Conservation (phyloP, 2,329 filamentous ascomycete genomes). For the Venturia nashicola region DNA sequence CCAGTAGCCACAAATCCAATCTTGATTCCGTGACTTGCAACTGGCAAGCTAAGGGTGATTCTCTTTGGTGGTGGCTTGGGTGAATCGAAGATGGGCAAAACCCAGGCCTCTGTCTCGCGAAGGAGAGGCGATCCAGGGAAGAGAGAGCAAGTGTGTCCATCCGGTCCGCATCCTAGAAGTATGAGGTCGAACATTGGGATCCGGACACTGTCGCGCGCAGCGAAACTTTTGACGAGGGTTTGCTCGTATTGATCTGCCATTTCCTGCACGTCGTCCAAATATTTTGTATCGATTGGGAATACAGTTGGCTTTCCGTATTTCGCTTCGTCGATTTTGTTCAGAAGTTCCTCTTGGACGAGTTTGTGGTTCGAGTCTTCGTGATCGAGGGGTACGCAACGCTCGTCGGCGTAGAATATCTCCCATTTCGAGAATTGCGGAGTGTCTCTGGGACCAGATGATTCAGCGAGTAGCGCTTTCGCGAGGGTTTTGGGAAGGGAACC, state of each 20-base stretch:
- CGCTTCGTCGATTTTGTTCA: constrained; percentile 71
- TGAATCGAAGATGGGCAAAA: constrained; percentile 80
- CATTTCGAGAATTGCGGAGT: constrained; percentile 69
- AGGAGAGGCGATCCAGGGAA: constrained; percentile 85
- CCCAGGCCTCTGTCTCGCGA: constrained; percentile 81
- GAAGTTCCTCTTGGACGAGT: constrained; percentile 72
- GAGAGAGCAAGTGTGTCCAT: constrained; percentile 93
- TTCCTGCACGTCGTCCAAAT: constrained; percentile 72
- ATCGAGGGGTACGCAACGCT: constrained; percentile 84
- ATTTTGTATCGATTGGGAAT: constrained; percentile 61
- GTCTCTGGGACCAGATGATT: constrained; percentile 40
- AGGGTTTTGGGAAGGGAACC: constrained; percentile 85
- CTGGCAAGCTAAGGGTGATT: constrained; percentile 85
- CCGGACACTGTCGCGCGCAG: constrained; percentile 84
- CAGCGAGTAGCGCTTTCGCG: constrained; percentile 64
- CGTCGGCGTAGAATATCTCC: constrained; percentile 98
- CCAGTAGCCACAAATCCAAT: constrained; percentile 90
- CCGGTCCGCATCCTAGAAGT: constrained; percentile 84
- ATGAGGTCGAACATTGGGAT: constrained; percentile 91
- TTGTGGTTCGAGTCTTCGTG: constrained; percentile 91
- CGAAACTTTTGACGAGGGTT: constrained; percentile 72
- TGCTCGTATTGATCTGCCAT: constrained; percentile 91
- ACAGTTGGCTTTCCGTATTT: constrained; percentile 51
- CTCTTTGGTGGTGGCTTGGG: constrained; percentile 86
- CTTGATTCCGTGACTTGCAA: constrained; percentile 74